Percentiles rank a stretch among this genome's conserved stretches.
phyloP scores from a whole-genome alignment of 2,329 filamentous ascomycete species.

The Diaporthe humulicola region DNA sequence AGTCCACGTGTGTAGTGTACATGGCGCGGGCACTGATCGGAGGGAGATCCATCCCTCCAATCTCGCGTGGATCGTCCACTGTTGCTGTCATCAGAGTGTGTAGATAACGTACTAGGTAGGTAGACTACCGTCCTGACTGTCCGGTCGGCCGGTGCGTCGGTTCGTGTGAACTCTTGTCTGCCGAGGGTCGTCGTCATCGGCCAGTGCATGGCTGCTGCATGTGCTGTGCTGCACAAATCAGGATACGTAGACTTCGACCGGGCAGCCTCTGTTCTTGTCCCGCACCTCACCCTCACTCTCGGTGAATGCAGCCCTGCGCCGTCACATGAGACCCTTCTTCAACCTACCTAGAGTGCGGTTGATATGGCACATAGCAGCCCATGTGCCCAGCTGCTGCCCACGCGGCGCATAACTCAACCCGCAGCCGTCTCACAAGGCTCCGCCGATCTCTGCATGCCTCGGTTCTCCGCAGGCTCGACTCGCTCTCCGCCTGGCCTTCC shows the following conservation, averaged over 20 bases:
- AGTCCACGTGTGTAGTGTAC: neutral
- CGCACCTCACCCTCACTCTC: neutral
- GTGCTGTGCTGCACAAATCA: neutral
- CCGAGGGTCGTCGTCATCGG: slow-evolving; percentile 9
- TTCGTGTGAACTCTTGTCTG: neutral
- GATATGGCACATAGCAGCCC: neutral
- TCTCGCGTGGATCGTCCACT: neutral
- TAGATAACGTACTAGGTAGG: too few relatives aligned
- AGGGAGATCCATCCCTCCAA: neutral
- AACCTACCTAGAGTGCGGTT: neutral
- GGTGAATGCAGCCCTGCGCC: neutral
- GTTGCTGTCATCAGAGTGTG: neutral
- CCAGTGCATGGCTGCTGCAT: neutral
- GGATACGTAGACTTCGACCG: neutral
- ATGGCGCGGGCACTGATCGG: neutral
- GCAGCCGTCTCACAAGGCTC: slow-evolving; percentile 4
- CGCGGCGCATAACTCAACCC: neutral
- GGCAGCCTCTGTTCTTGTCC: neutral
- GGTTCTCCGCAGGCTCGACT: slow-evolving; percentile 10
- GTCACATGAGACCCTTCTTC: neutral
- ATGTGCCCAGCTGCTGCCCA: too few relatives aligned
- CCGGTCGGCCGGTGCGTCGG: neutral
- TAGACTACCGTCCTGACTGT: too few relatives aligned
- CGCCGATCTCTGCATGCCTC: slow-evolving; percentile 9
- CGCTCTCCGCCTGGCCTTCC: neutral